These are phyloP conservation scores for Boletus pseudopeckii DNA, from an alignment of 768 basidiomycete species.

Conservation along the genomic window DNA sequence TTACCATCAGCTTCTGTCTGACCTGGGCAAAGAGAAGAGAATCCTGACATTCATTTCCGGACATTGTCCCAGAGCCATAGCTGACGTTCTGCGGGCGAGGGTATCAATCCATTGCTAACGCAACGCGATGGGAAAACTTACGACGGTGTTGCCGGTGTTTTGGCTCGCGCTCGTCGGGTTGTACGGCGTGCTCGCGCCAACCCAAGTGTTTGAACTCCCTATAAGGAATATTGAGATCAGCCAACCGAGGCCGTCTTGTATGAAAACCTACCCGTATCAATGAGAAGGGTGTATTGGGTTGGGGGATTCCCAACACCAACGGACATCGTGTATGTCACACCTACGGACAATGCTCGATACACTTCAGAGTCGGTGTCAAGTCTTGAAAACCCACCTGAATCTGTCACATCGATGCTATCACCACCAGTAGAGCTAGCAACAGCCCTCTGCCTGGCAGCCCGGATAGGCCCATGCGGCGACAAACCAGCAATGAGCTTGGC, in stretches of 20 bases:
- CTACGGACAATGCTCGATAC: slow-evolving; percentile 14
- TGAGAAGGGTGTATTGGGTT: slow-evolving; percentile 49
- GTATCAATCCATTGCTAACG: neutral
- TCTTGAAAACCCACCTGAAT: slow-evolving; percentile 38
- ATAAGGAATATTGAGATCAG: neutral
- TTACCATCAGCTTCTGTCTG: neutral
- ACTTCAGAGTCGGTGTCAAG: neutral
- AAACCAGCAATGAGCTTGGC: slow-evolving; percentile 52
- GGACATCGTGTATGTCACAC: slow-evolving; percentile 51
- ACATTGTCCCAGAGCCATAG: slow-evolving; percentile 54
- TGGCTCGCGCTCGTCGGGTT: slow-evolving; percentile 44
- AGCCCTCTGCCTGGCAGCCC: slow-evolving; percentile 24
- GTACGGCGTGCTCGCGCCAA: slow-evolving; percentile 50
- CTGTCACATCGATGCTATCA: slow-evolving; percentile 51
- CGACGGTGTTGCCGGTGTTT: slow-evolving; percentile 36
- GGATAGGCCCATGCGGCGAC: slow-evolving; percentile 51
- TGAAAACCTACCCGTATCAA: slow-evolving; percentile 48
- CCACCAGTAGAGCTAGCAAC: neutral
- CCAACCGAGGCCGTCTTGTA: neutral
- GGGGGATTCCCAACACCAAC: slow-evolving; percentile 53
- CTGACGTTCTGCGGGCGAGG: slow-evolving; percentile 39
- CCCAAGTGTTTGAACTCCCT: slow-evolving; percentile 54
- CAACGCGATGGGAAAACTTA: slow-evolving; percentile 18
- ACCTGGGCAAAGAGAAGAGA: neutral
- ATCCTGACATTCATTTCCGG: slow-evolving; percentile 46